These are phyloP conservation scores for Trifolium fragiferum DNA, from an alignment of 306 rosid genomes.

Conservation along the genomic window DNA sequence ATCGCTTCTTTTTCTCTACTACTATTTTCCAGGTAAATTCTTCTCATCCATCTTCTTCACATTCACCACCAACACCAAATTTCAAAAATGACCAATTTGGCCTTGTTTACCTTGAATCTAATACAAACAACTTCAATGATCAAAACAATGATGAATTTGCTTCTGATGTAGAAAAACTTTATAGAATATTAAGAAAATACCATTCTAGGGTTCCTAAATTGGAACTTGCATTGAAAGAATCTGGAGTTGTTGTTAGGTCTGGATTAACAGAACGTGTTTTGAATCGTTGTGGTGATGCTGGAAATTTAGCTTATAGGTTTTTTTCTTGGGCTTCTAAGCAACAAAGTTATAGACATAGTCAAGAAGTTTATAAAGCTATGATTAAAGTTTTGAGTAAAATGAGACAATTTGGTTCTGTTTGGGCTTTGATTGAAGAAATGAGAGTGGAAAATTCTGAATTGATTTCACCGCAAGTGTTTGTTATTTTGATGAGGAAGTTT, in stretches of 20 bases:
- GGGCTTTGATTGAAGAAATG: background rate
- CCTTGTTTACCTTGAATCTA: constrained; percentile 47
- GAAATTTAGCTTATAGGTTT: constrained; percentile 28
- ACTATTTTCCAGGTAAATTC: too few species aligned
- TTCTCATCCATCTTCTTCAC: background rate
- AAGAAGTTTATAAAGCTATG: background rate
- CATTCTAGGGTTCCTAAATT: constrained; percentile 80
- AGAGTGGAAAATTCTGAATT: background rate
- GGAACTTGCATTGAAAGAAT: constrained; percentile 79
- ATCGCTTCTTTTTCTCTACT: constrained; percentile 29
- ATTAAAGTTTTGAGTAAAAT: constrained; percentile 1
- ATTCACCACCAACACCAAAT: constrained; percentile 11
- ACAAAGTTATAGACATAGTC: background rate
- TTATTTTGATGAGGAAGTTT: background rate
- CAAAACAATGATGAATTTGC: constrained; percentile 60
- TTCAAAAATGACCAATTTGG: constrained; percentile 44
- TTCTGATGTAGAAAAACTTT: constrained; percentile 70
- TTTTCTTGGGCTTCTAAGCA: constrained; percentile 7
- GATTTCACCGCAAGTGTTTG: background rate
- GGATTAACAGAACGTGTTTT: constrained; percentile 74
- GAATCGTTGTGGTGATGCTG: constrained; percentile 84
- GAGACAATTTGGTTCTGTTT: constrained; percentile 7
- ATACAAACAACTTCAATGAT: constrained; percentile 25
- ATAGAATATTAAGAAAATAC: constrained; percentile 69
- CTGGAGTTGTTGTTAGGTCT: constrained; percentile 67